A percentile compares a stretch with the other conserved stretches of the same genome.
Conservation (phyloP, 345 rosid species). For the Eucalyptus paniculata region DNA sequence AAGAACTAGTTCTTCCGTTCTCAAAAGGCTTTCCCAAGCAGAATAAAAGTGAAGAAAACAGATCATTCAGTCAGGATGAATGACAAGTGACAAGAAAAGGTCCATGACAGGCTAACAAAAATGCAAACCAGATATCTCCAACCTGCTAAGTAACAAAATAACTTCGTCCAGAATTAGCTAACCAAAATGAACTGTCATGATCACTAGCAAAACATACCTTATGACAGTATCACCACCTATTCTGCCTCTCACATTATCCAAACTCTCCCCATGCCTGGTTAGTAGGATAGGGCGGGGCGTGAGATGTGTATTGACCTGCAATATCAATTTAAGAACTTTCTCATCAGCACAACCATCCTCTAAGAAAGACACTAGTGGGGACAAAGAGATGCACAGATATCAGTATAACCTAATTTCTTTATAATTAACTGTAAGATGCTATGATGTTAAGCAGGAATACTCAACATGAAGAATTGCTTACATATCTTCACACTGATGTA, state of each 20-base stretch:
- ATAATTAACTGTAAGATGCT: not conserved
- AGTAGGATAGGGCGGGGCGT: constrained; percentile 98
- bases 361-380: not conserved
- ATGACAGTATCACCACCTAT: constrained; percentile 87
- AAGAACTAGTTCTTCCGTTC: not conserved
- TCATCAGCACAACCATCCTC: not conserved
- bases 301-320: constrained; percentile 94
- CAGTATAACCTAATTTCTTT: not conserved
- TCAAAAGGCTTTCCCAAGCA: not conserved
- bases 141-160: not conserved
- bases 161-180: not conserved
- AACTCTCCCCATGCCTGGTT: constrained; percentile 98
- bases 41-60: not conserved
- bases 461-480: not conserved
- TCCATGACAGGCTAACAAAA: not conserved
- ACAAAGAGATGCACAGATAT: not conserved
- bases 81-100: not conserved
- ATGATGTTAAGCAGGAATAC: not conserved
- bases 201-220: constrained; percentile 33
- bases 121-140: not conserved
- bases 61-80: not conserved
- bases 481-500: not conserved
- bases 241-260: constrained; percentile 92
- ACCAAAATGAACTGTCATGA: not conserved
- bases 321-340: not conserved